phyloP scores from a whole-genome alignment of 2,329 filamentous ascomycete species.

The Coniosporium tulheliwenetii region DNA sequence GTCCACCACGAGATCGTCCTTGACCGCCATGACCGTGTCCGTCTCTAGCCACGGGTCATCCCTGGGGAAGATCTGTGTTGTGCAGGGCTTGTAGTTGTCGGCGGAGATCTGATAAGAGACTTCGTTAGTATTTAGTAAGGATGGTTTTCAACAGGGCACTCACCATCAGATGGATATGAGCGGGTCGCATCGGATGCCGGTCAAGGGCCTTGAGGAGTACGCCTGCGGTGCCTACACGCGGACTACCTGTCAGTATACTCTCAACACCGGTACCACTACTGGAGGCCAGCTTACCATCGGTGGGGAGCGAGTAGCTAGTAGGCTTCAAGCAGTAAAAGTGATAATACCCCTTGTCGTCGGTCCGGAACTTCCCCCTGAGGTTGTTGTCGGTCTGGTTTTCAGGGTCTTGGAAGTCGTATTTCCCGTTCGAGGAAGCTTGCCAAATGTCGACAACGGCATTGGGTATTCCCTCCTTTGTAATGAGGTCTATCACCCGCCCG shows the following conservation, averaged over 20 bases:
- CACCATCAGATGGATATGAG: slow-evolving; percentile 44
- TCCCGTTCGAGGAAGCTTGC: slow-evolving; percentile 61
- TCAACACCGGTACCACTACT: background rate
- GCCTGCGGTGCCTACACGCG: slow-evolving; percentile 29
- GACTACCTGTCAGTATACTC: background rate
- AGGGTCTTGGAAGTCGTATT: slow-evolving; percentile 63
- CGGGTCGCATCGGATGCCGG: slow-evolving; percentile 44
- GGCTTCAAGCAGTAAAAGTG: slow-evolving; percentile 63
- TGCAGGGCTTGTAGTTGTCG: slow-evolving; percentile 39
- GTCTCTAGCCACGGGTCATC: slow-evolving; percentile 42
- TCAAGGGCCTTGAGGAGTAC: slow-evolving; percentile 37
- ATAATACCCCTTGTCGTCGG: slow-evolving; percentile 54
- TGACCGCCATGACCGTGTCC: slow-evolving; percentile 47
- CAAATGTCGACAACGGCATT: slow-evolving; percentile 62
- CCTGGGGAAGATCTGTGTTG: slow-evolving; percentile 42
- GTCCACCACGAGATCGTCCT: slow-evolving; percentile 43
- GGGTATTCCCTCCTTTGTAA: slow-evolving; percentile 50
- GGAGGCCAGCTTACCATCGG: slow-evolving; percentile 31
- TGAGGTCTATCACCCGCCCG: slow-evolving; percentile 48
- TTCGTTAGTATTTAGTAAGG: background rate
- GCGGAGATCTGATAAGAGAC: slow-evolving; percentile 22
- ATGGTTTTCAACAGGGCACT: background rate
- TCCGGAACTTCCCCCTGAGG: slow-evolving; percentile 59
- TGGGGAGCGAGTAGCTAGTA: slow-evolving; percentile 56
- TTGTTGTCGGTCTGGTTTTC: slow-evolving; percentile 58